A percentile compares a stretch with the other conserved stretches of the same genome.
phyloP scores from a whole-genome alignment of 208 protist species.

The Trypanosoma rangeli region DNA sequence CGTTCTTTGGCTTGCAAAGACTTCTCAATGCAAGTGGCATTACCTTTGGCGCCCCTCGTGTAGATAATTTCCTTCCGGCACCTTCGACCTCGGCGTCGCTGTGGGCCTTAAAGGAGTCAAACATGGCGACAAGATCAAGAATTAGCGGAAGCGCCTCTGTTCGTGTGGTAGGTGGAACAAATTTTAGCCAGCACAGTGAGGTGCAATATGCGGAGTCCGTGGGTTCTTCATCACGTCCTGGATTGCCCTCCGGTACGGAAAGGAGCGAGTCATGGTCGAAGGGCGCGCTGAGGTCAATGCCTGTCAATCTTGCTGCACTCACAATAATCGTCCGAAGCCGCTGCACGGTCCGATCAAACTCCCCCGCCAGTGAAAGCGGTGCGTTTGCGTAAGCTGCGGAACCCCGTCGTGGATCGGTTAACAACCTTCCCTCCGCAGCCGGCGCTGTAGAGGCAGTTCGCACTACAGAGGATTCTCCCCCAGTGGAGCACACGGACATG shows the following conservation, averaged over 20 bases:
- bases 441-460: not conserved
- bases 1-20: slow-evolving; percentile 46
- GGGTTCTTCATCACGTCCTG: not conserved
- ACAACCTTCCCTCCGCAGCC: not conserved
- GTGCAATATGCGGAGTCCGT: not conserved
- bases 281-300: slow-evolving; percentile 27
- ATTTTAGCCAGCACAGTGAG: slow-evolving; percentile 42
- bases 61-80: slow-evolving; percentile 37
- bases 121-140: slow-evolving; percentile 60
- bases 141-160: slow-evolving; percentile 46
- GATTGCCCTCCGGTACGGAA: not conserved
- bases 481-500: slow-evolving; percentile 18
- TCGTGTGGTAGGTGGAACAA: slow-evolving; percentile 42
- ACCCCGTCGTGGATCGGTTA: slow-evolving; percentile 2
- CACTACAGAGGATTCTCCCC: slow-evolving; percentile 22
- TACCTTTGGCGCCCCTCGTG: slow-evolving; percentile 30
- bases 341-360: slow-evolving; percentile 46
- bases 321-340: slow-evolving; percentile 32
- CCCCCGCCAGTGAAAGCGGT: slow-evolving; percentile 35
- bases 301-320: slow-evolving; percentile 35
- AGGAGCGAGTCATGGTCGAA: not conserved
- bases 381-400: not conserved
- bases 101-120: slow-evolving; percentile 77
- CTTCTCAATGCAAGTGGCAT: slow-evolving; percentile 37
- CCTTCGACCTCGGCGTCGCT: slow-evolving; percentile 63